A percentile compares a stretch with the other conserved stretches of the same genome.
phyloP scores from a whole-genome alignment of 305 asterid genomes.

The Lippia alba region DNA sequence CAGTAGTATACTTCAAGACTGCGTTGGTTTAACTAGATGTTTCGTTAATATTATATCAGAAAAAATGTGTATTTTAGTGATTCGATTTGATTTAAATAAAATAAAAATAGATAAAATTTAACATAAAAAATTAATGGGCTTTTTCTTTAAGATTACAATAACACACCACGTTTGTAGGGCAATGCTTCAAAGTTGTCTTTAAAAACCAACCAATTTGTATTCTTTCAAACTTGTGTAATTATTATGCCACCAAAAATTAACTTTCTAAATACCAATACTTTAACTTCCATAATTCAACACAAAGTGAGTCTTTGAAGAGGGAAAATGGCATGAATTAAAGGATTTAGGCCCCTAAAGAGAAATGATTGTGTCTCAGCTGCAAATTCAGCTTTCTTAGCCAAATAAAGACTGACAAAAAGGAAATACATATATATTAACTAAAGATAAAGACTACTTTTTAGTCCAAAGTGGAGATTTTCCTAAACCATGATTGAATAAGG shows the following conservation, averaged over 20 bases:
- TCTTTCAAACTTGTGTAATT: not conserved
- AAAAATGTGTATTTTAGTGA: too few species aligned
- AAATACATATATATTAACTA: slow-evolving; percentile 1
- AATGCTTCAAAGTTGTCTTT: not conserved
- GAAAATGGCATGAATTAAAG: slow-evolving; percentile 43
- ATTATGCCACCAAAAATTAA: too few species aligned
- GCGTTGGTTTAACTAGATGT: too few species aligned
- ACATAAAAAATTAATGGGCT: not conserved
- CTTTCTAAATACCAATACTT: not conserved
- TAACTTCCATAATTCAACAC: slow-evolving; percentile 14
- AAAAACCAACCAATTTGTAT: not conserved
- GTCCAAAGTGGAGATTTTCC: slow-evolving; percentile 62
- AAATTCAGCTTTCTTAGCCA: slow-evolving; percentile 46
- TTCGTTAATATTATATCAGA: too few species aligned
- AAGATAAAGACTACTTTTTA: not conserved
- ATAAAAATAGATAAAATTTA: too few species aligned
- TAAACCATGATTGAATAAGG: slow-evolving; percentile 51
- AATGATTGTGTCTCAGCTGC: slow-evolving; percentile 58
- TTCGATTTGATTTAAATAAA: too few species aligned
- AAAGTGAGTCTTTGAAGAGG: slow-evolving; percentile 30
- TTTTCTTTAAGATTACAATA: not conserved
- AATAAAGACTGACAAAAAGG: slow-evolving; percentile 14
- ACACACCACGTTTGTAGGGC: not conserved
- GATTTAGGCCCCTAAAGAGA: slow-evolving; percentile 44
- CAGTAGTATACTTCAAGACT: too few species aligned